Conservation (phyloP, 1,284 basidiomycete genomes). For the Leccinum variabile region DNA sequence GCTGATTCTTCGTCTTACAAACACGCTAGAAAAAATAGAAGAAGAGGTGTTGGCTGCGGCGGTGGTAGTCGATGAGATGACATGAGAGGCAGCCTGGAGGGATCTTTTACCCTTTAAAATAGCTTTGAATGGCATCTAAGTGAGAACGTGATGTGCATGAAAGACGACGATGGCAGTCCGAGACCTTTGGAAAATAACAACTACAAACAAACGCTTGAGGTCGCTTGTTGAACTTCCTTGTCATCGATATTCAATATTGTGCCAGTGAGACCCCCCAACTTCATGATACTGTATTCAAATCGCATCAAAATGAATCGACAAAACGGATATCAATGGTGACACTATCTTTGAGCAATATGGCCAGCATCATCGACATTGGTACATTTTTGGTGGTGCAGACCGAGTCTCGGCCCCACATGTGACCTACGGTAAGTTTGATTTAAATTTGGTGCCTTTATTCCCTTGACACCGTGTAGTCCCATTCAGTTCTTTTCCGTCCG, state of each 20-base stretch:
- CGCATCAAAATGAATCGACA: too few relatives aligned
- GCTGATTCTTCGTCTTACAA: too few relatives aligned
- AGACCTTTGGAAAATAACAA: slow-evolving; percentile 27
- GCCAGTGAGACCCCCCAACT: too few relatives aligned
- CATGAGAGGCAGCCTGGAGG: too few relatives aligned
- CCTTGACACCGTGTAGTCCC: background rate
- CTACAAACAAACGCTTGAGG: slow-evolving; percentile 22
- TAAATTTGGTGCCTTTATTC: background rate
- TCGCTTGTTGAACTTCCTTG: too few relatives aligned
- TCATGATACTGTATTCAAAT: too few relatives aligned
- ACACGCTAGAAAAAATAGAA: too few relatives aligned
- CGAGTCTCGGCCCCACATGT: background rate
- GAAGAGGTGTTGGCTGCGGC: too few relatives aligned
- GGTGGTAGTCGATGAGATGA: too few relatives aligned
- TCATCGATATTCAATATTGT: too few relatives aligned
- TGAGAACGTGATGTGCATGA: slow-evolving; percentile 2
- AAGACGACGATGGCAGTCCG: slow-evolving; percentile 6
- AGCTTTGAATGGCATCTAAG: too few relatives aligned
- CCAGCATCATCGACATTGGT: background rate
- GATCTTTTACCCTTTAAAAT: too few relatives aligned
- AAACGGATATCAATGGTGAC: background rate
- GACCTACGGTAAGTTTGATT: background rate
- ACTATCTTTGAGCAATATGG: background rate
- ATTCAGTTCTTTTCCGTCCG: background rate
- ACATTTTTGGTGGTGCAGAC: background rate